phyloP scores from a whole-genome alignment of 352 stramenopile species.

The Phytopythium sindhum region DNA sequence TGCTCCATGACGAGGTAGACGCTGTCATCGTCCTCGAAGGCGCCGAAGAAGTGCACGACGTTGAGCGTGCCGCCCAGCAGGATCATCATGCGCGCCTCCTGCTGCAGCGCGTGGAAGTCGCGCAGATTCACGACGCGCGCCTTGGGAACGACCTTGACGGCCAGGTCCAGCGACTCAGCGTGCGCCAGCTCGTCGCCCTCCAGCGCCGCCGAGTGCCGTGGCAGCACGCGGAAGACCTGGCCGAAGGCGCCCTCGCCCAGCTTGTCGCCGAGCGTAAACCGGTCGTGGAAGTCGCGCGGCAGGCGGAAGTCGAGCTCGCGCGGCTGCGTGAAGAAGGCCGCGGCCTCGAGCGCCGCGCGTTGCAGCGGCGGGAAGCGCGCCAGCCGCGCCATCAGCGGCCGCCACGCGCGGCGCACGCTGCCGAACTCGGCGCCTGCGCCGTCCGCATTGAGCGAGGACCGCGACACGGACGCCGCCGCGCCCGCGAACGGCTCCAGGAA shows the following conservation, averaged over 20 bases:
- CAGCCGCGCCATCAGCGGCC: slow-evolving; percentile 39
- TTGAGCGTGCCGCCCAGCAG: slow-evolving; percentile 75
- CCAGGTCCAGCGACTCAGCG: slow-evolving; percentile 42
- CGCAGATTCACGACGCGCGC: slow-evolving; percentile 46
- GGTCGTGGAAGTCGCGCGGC: slow-evolving; percentile 45
- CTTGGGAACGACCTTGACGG: slow-evolving; percentile 79
- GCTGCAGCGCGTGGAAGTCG: slow-evolving; percentile 63
- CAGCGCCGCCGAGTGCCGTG: slow-evolving; percentile 10
- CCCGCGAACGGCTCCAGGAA: not conserved
- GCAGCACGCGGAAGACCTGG: slow-evolving; percentile 52
- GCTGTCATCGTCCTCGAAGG: slow-evolving; percentile 67
- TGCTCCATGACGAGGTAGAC: slow-evolving; percentile 83
- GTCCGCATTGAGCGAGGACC: slow-evolving; percentile 1
- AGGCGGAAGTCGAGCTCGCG: slow-evolving; percentile 65
- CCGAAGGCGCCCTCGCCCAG: slow-evolving; percentile 74
- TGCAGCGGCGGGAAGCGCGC: slow-evolving; percentile 40
- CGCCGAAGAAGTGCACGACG: slow-evolving; percentile 80
- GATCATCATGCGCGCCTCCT: slow-evolving; percentile 75
- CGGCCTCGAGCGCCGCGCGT: slow-evolving; percentile 43
- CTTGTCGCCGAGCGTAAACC: slow-evolving; percentile 50
- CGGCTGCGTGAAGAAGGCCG: slow-evolving; percentile 58
- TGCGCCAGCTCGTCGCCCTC: slow-evolving; percentile 11
- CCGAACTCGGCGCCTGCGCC: slow-evolving; percentile 23
- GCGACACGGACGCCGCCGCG: not conserved
- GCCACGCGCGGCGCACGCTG: slow-evolving; percentile 61